These are phyloP conservation scores for Phyllosticta ampelicida DNA, from an alignment of 2,329 filamentous ascomycete genomes.

Conservation along the genomic window DNA sequence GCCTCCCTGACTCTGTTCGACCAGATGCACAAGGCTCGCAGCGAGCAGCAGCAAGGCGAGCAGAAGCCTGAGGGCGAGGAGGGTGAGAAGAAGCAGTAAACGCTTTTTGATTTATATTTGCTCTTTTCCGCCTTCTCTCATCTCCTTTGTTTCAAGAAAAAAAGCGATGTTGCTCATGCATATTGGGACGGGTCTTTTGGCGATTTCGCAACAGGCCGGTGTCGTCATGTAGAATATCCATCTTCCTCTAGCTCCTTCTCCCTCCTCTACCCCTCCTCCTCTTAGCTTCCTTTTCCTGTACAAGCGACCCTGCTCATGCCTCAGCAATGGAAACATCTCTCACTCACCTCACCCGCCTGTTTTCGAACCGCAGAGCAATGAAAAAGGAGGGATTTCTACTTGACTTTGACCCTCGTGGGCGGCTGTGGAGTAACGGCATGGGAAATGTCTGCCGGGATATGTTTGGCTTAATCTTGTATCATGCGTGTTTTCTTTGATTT, in stretches of 20 bases:
- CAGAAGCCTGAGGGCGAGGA: constrained; percentile 8
- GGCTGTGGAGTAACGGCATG: background rate
- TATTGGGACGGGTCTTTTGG: background rate
- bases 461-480: background rate
- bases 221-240: constrained; percentile 10
- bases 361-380: background rate
- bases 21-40: constrained; percentile 98
- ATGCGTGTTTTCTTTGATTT: background rate
- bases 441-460: background rate
- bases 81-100: constrained; percentile 12
- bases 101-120: background rate
- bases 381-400: background rate
- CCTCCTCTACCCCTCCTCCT: background rate
- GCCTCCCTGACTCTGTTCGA: constrained; percentile 95
- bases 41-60: constrained; percentile 43
- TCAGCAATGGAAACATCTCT: background rate
- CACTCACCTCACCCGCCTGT: background rate
- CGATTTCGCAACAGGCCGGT: background rate
- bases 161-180: constrained; percentile 11
- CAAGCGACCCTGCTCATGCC: background rate
- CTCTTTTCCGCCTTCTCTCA: background rate
- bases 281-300: background rate
- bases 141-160: constrained; percentile 4
- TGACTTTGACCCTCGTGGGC: background rate
- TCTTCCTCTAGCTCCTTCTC: background rate